Evolutionary conservation across 1,284 basidiomycete species (phyloP), one percentile per base, ranked within the genome.

Genomic region (Phellopilus nigrolimitatus): DNA sequence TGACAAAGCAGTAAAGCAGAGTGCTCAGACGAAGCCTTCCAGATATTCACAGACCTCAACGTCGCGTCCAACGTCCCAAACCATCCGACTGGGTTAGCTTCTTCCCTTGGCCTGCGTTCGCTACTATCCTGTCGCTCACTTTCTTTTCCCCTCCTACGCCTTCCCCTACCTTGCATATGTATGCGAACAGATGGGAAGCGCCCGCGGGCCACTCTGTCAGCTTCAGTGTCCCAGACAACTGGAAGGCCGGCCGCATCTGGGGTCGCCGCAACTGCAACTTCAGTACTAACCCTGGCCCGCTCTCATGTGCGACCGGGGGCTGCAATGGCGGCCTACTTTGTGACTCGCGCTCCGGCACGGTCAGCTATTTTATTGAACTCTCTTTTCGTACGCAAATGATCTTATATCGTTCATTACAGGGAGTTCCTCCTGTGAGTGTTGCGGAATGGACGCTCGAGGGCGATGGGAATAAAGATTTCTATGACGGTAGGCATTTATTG

Each of bases 371-470:
- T 61, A 72, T 71, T 49, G 72, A 76, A 28, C n/a, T n/a, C n/a
- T n/a, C n/a, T n/a, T n/a, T n/a, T n/a, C n/a, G n/a, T n/a, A n/a
- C n/a, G n/a, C n/a, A n/a, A n/a, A n/a, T n/a, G n/a, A n/a, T n/a
- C n/a, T n/a, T n/a, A n/a, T n/a, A n/a, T n/a, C 13, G 5, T 8
- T 10, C 27, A 31, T 42, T 47, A 12, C 24, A 68, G 74, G 78
- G 80, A 55, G 74, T 80, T 7, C 78, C 80, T 33, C 81, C 81
- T 45, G 79, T 75, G 4, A 72, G 74, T 12, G 64, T 82, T 19
- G 79, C 78, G 3, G 79, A 82, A 57, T 82, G 71, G 62, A 82
- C 76, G 12, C 65, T 83, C 4, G 51, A 59, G 49, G 68, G 55
- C 3, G 63, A 57, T 42, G 70, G 67, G 3, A 64, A 63, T 49